Base-by-base conservation (phyloP, 148 eudicot genomes). In the Tetragonia tetragonoides region DNA sequence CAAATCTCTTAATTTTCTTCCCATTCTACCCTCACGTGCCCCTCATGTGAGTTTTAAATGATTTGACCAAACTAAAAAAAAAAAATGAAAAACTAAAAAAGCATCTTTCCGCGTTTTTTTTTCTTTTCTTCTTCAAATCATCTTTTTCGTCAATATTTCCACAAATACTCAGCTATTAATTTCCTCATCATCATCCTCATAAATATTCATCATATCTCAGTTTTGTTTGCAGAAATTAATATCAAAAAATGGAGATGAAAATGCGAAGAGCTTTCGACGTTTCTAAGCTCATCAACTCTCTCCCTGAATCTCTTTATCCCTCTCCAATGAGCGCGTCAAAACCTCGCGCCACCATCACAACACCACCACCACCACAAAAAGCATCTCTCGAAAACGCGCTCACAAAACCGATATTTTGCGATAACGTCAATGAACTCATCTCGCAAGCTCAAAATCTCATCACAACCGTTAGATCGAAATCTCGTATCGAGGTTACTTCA, bases 341-440 rank as follows among this genome's bases (percentile, higher is more conserved):
- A 54, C 28, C 17, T 16, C 38, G 39, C 67, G 38, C 67, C 39
- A 10, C 3, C 39, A 20, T 38, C 24, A 71, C 49, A 34, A 9
- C 60, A 34, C 23, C 12, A 2, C 24, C 17, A 11, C 15, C 83
- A 23, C 34, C 34, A 28, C 34, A 28, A 28, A 47, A 57, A 34
- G 3, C 68, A 1, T 40, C 21, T 24, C 7, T 47, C 24, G 78
- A 69, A 40, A 71, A 44, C 73, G 21, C 59, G 41, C 79, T 82
- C 17, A 82, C 79, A 37, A 75, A 76, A 40, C 62, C 85, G 37
- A 79, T 83, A 72, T 18, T 76, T 28, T 46, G 77, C 65, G 85
- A 83, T 77, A 54, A 83, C 46, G 75, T 34, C 65, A 6, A 10
- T 3, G 74, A 73, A 42, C 77, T 83, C 57, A 70, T 79, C 41